Base-by-base conservation (phyloP, 2,329 filamentous ascomycete species). In the Clarireedia paspali region DNA sequence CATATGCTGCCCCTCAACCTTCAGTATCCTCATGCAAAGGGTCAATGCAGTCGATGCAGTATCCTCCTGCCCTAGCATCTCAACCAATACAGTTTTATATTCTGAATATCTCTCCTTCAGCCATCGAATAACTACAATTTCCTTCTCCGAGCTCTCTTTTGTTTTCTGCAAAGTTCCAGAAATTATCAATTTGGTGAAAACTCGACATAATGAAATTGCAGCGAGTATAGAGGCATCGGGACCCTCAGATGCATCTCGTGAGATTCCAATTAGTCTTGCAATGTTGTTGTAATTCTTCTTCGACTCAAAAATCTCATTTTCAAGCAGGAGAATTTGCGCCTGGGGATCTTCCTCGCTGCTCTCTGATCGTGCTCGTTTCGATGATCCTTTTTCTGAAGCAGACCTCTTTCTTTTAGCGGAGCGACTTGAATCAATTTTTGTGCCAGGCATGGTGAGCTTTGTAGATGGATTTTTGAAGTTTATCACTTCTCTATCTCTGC, bases 241-340 rank as follows among this genome's bases (percentile, higher is more conserved):
- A 17, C 79, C 75, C 20, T 75, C 69, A 2, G 78, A 72, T 38
- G 74, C 73, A 38, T 73, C 74, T 66, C 79, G 69, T 39, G 83
- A 72, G 65, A 83, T 79, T 44, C 78, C 78, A 47, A 95, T 75
- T 39, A 97, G 74, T 10, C 79, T 81, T 6, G 83, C 79, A 66
- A 97, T 92, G 68, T 95, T 90, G 76, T 96, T 95, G 77, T 95
- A 95, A 72, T 96, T 82, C 71, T 91, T 89, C 67, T 84, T 88
- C 50, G 91, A 95, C 70, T 94, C 85, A 59, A 91, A 73, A 55
- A 97, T 91, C 56, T 88, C 85, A 60, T 82, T 78, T 73, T 96
- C 91, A 54, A 96, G 79, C 53, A 82, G 74, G 44, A 92, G 73
- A 57, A 96, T 88, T 60, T 83, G 80, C 55, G 81, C 77, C 68